phyloP scores from a whole-genome alignment of 2,329 filamentous ascomycete species.

The Fusarium annulatum region DNA sequence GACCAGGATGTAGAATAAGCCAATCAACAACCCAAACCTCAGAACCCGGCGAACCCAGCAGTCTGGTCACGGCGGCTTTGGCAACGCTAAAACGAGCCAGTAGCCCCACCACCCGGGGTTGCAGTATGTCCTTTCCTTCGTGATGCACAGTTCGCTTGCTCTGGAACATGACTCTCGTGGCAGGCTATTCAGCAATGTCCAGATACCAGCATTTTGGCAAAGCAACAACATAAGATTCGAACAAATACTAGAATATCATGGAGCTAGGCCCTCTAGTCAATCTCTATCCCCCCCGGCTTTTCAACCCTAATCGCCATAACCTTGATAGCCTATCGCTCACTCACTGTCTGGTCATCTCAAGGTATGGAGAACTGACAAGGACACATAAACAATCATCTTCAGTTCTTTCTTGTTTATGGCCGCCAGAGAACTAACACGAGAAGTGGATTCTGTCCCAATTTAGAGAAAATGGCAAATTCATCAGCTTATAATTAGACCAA shows the following conservation, averaged over 20 bases:
- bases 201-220: neutral
- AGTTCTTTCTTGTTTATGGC: neutral
- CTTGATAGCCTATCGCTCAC: neutral
- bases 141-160: conserved; percentile 21
- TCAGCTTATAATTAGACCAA: neutral
- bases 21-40: conserved; percentile 36
- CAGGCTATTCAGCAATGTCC: neutral
- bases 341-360: neutral
- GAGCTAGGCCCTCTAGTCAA: neutral
- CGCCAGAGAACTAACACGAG: neutral
- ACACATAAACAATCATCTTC: neutral
- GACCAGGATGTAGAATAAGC: conserved; percentile 28
- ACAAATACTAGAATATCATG: neutral
- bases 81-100: conserved; percentile 45
- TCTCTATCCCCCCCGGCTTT: neutral
- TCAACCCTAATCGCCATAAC: neutral
- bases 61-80: conserved; percentile 51
- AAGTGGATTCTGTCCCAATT: neutral
- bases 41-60: conserved; percentile 47
- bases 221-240: neutral
- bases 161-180: neutral
- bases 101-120: conserved; percentile 41
- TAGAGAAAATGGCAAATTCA: neutral
- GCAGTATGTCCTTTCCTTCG: conserved; percentile 29
- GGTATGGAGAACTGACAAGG: neutral